Evolutionary conservation across 305 asterid genomes (phyloP).

Genomic region (Euphrasia arctica): DNA sequence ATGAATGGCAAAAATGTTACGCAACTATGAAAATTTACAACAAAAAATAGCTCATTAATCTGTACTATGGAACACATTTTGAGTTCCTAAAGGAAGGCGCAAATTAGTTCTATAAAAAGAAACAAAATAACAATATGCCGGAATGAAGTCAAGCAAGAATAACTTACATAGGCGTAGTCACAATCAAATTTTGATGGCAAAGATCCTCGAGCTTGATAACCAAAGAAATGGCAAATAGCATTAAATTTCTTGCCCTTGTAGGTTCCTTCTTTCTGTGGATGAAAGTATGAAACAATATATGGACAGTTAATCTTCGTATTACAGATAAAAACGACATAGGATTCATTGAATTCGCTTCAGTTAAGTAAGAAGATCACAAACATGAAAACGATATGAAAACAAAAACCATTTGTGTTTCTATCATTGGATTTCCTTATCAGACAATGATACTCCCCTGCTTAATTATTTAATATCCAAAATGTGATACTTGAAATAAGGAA

Average conservation of each 20-base stretch:
- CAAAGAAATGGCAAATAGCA: slow-evolving; percentile 96
- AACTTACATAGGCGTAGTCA: slow-evolving; percentile 90
- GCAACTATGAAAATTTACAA: neutral
- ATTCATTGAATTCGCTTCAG: slow-evolving; percentile 2
- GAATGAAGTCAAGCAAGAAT: neutral
- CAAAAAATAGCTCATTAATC: neutral
- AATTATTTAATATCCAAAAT: neutral
- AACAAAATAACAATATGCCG: neutral
- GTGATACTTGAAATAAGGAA: neutral
- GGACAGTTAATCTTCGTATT: neutral
- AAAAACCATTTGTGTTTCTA: neutral
- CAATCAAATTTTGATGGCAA: slow-evolving; percentile 97
- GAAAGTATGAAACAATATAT: neutral
- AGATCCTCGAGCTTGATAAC: slow-evolving; percentile 99
- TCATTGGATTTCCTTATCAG: neutral
- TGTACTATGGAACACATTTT: neutral
- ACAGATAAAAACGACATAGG: neutral
- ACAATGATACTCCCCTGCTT: neutral
- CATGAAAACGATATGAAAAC: neutral
- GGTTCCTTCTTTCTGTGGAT: slow-evolving; percentile 91
- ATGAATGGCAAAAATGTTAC: neutral
- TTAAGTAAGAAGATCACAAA: neutral
- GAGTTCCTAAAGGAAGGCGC: neutral
- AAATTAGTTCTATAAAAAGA: neutral
- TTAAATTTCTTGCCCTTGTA: slow-evolving; percentile 97